Conservation (phyloP, 2,329 filamentous ascomycete genomes). For the Aspergillus glaucus region DNA sequence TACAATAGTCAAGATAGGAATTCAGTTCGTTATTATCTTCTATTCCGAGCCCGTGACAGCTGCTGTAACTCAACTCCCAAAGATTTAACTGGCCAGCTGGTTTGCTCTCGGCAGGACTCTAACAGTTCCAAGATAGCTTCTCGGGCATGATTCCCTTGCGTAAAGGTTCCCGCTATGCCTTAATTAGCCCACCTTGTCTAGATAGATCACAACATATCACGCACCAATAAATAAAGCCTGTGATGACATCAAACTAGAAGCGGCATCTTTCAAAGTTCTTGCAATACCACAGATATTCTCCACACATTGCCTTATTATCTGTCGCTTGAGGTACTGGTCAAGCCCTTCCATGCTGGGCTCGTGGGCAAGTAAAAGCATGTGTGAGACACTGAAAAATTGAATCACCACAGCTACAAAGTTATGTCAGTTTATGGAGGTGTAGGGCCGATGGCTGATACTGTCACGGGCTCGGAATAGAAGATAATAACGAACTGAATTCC, state of each 20-base stretch:
- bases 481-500: no score
- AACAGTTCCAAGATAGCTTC: constrained; percentile 13
- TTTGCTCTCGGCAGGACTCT: constrained; percentile 11
- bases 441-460: not conserved
- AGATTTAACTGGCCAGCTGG: constrained; percentile 15
- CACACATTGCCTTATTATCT: constrained; percentile 13
- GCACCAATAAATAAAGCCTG: constrained; percentile 20
- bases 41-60: no score
- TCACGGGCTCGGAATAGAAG: no score
- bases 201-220: not conserved
- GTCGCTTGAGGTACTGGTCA: constrained; percentile 12
- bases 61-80: constrained; percentile 16
- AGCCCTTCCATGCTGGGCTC: constrained; percentile 17
- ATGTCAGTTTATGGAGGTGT: not conserved
- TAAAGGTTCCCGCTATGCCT: constrained; percentile 10
- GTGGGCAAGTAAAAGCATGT: constrained; percentile 16
- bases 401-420: constrained; percentile 12
- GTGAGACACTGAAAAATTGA: constrained; percentile 15
- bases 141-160: constrained; percentile 5
- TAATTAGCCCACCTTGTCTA: not conserved
- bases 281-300: constrained; percentile 22
- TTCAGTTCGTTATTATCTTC: no score
- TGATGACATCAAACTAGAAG: constrained; percentile 19
- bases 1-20: no score
- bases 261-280: constrained; percentile 16